Evolutionary conservation across 208 protist genomes (phyloP), one percentile per base, ranked within the genome.

Genomic region (Leishmania gerbilli): DNA sequence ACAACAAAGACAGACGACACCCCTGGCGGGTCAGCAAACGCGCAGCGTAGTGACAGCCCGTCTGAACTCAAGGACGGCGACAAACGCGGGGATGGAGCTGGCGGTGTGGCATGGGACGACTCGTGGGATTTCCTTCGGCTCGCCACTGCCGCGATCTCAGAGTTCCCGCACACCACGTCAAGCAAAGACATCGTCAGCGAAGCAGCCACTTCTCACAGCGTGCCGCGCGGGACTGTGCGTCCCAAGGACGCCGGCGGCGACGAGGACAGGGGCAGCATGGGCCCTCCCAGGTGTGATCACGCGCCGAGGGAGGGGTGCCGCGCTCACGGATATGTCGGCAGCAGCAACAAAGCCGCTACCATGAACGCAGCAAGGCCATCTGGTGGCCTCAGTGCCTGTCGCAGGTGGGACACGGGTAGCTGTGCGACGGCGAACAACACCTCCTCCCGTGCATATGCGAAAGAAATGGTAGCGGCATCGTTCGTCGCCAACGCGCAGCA

Each of bases 131-230:
- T 64, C 7, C 11, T 76, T 19, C 72, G 34, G 13, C 47, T 71
- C 60, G 37, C 76, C 56, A 40, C 45, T 1, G 53, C 47, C 34
- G 62, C 60, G 15, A 11, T 24, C 76, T 71, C 76, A 11, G 37
- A 27, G 19, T 60, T 60, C 49, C 76, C 76, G n/a, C 42, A 74
- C 60, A 80, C 76, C 27, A 47, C 49, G 9, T 84, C 76, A 37
- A 77, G 68, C 60, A 76, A 60, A n/a, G 76, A 81, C 49, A 65
- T 72, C 67, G 9, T 56, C 76, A 84, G 56, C 24, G 68, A 74
- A 27, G 69, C 76, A 24, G 60, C 53, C 56, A 71, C n/a, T 0
- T 74, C 62, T 21, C 74, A 69, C 69, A 84, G 62, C 37, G 76
- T 65, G 31, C 78, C 76, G 56, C 69, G 45, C 17, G 42, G 76